Evolutionary conservation across 2,329 filamentous ascomycete species (phyloP).

Genomic region (Fusarium staphyleae): DNA sequence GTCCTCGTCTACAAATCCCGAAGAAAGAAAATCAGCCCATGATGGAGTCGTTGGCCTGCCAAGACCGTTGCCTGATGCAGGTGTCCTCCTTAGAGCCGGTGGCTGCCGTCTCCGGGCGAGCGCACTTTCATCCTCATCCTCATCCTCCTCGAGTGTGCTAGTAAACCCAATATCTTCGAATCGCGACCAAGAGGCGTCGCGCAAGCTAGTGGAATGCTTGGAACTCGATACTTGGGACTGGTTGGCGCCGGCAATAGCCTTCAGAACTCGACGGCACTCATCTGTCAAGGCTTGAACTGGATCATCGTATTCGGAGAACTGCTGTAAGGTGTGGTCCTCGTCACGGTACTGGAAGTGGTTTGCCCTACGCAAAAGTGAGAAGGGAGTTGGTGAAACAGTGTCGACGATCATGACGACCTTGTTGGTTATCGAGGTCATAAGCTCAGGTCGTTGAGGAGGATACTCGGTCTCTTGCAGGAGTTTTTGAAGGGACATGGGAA

Average conservation of each 20-base stretch:
- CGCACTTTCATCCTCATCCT: slow-evolving; percentile 66
- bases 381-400: slow-evolving; percentile 91
- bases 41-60: slow-evolving; percentile 93
- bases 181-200: slow-evolving; percentile 92
- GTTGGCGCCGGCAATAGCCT: slow-evolving; percentile 86
- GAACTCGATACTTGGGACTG: slow-evolving; percentile 78
- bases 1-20: slow-evolving; percentile 85
- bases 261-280: slow-evolving; percentile 89
- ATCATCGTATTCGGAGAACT: slow-evolving; percentile 89
- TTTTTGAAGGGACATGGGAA: slow-evolving; percentile 90
- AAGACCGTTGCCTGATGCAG: slow-evolving; percentile 72
- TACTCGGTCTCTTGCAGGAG: slow-evolving; percentile 93
- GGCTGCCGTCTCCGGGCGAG: slow-evolving; percentile 49
- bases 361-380: slow-evolving; percentile 85
- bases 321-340: slow-evolving; percentile 81
- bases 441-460: slow-evolving; percentile 77
- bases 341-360: slow-evolving; percentile 97
- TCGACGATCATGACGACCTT: slow-evolving; percentile 98
- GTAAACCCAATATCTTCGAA: slow-evolving; percentile 96
- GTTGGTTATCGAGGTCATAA: slow-evolving; percentile 82
- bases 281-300: slow-evolving; percentile 88
- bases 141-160: slow-evolving; percentile 73
- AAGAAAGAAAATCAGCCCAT: slow-evolving; percentile 97
- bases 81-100: slow-evolving; percentile 66
- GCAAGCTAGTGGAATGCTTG: slow-evolving; percentile 74